Conservation (phyloP, 192 early-diverging fungal genomes). For the Backusella sp. region DNA sequence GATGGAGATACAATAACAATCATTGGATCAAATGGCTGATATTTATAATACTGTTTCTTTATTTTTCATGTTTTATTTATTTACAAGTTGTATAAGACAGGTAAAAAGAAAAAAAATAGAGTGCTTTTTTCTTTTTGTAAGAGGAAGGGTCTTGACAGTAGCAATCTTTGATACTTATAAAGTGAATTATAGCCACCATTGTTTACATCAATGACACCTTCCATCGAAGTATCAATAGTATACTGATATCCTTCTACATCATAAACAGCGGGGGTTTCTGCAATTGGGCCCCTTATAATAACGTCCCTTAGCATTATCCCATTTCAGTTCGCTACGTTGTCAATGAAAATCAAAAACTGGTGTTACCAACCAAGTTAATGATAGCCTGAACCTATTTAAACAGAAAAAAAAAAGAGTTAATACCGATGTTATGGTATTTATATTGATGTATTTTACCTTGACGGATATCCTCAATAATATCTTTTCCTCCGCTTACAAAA, state of each 20-base stretch:
- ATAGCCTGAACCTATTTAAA: slow-evolving; percentile 32
- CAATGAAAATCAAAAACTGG: slow-evolving; percentile 48
- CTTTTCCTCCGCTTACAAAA: slow-evolving; percentile 38
- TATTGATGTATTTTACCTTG: slow-evolving; percentile 27
- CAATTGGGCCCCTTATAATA: slow-evolving; percentile 33
- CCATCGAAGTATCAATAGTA: slow-evolving; percentile 38
- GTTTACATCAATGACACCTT: slow-evolving; percentile 36
- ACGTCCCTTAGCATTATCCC: slow-evolving; percentile 25
- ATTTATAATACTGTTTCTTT: not conserved
- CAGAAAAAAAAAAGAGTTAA: not conserved
- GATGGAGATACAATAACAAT: no score
- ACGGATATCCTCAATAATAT: slow-evolving; percentile 41
- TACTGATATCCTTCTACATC: slow-evolving; percentile 34
- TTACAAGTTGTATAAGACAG: not conserved
- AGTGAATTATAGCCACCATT: no score
- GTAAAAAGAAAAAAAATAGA: no score
- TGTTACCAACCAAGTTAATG: slow-evolving; percentile 41
- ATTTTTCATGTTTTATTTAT: not conserved
- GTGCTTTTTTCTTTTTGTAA: not conserved
- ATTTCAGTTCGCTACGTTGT: slow-evolving; percentile 39
- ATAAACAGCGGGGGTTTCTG: slow-evolving; percentile 39
- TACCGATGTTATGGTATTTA: not conserved
- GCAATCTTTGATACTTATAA: slow-evolving; percentile 32
- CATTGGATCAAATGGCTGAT: not conserved
- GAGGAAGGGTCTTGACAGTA: slow-evolving; percentile 33